These are phyloP conservation scores for Haematococcus lacustris DNA, from an alignment of 139 green algal genomes.

Conservation along the genomic window DNA sequence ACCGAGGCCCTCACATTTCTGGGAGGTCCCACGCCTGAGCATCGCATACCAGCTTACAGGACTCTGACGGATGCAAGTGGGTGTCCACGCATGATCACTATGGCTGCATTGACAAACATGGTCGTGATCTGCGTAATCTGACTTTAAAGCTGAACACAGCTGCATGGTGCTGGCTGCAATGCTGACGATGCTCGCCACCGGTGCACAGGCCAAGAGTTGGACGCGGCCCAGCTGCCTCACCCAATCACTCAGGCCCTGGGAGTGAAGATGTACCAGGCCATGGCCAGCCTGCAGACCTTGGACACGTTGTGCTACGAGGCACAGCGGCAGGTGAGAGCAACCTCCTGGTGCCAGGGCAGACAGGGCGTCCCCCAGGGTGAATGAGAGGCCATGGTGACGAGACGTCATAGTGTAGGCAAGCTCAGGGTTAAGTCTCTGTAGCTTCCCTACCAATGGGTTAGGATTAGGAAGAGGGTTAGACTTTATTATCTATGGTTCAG, in stretches of 20 bases:
- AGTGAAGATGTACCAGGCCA: constrained; percentile 48
- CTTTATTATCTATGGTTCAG: not conserved
- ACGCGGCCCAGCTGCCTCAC: not conserved
- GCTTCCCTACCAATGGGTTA: not conserved
- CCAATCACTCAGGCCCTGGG: constrained; percentile 21
- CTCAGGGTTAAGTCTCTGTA: not conserved
- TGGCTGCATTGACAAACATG: too few relatives aligned
- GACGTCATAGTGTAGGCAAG: not conserved
- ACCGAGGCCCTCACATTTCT: constrained; percentile 28
- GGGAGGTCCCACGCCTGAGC: constrained; percentile 26
- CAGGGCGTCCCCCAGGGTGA: too few relatives aligned
- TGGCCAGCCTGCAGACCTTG: constrained; percentile 66
- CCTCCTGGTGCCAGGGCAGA: too few relatives aligned
- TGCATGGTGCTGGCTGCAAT: too few relatives aligned
- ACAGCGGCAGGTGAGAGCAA: constrained; percentile 74
- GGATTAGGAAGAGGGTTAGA: not conserved
- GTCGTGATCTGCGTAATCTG: too few relatives aligned
- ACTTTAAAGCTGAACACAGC: too few relatives aligned
- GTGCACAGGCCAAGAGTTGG: not conserved
- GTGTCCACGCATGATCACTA: too few relatives aligned
- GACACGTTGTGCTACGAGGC: constrained; percentile 90
- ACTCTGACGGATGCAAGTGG: too few relatives aligned
- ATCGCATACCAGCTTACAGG: not conserved
- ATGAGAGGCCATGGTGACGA: too few relatives aligned
- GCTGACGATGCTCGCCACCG: too few relatives aligned